Base-by-base conservation (phyloP, 2,329 filamentous ascomycete species). In the Alternaria incomplexa region DNA sequence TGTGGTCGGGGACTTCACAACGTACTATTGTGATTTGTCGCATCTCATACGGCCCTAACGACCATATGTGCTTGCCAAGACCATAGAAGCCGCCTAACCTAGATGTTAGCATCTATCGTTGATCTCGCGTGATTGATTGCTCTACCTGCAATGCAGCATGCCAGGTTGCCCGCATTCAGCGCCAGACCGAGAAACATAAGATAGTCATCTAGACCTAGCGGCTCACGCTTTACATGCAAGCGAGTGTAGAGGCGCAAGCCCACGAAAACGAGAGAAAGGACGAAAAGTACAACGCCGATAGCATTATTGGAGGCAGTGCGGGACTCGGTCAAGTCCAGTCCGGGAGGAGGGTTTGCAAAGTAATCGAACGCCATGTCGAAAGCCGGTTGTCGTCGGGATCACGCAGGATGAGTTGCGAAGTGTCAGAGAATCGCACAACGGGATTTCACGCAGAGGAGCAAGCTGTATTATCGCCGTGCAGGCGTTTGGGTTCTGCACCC, bases 61-160 rank as follows among this genome's bases (percentile, higher is more conserved):
- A 64, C 66, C 69, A 74, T 13, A 73, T 73, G 32, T 73, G 72
- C 52, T 73, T 73, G 15, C 72, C 72, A 4, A 74, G 65, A 5
- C 70, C 70, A 48, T 56, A 74, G 52, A 62, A 72, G 6, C 70
- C 71, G 12, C 68, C 71, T 70, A 22, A 10, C 2, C n/a, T 36
- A 8, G 6, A 40, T 6, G 15, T 20, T 50, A 53, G 40, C 30
- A 40, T 20, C 32, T 5, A 6, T 32, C 4, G 9, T 9, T 13
- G 8, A 13, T 13, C 23, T 63, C 11, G 26, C 6, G 20, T 5
- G 11, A 11, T 20, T 1, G 3, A 8, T n/a, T 4, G 6, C 12
- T 43, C 6, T 61, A 68, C 69, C 70, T 43, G 69, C 68, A 50
- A 73, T 68, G 47, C 72, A 74, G 51, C 72, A 74, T 13, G 66